Conservation (phyloP, 176 grass and related monocot species). For the Oryza australiensis region DNA sequence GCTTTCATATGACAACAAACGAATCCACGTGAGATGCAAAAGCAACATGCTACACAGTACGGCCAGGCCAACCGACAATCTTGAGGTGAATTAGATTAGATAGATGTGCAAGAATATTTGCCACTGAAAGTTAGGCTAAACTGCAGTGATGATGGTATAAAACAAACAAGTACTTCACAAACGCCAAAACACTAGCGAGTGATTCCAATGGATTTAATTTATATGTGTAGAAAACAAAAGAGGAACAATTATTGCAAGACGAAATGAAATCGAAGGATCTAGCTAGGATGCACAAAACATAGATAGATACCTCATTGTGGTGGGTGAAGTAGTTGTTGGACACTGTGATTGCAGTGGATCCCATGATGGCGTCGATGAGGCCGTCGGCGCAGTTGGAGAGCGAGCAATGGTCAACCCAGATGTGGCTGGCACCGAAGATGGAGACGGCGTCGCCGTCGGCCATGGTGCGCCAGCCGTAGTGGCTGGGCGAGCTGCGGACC, state of each 20-base stretch:
- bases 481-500: slow-evolving; percentile 78
- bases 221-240: slow-evolving; percentile 23
- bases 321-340: slow-evolving; percentile 87
- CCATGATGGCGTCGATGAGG: slow-evolving; percentile 83
- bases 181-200: slow-evolving; percentile 22
- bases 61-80: slow-evolving; percentile 44
- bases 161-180: slow-evolving; percentile 34
- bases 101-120: slow-evolving; percentile 30
- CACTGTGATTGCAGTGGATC: slow-evolving; percentile 85
- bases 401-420: slow-evolving; percentile 89
- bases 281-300: slow-evolving; percentile 14
- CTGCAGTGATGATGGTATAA: slow-evolving; percentile 12
- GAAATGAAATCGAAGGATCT: slow-evolving; percentile 19
- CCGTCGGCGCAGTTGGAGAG: slow-evolving; percentile 87
- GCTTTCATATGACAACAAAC: background rate
- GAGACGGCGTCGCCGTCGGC: slow-evolving; percentile 79
- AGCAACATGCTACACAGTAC: background rate
- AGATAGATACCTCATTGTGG: slow-evolving; percentile 71
- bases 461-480: slow-evolving; percentile 86
- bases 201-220: slow-evolving; percentile 32
- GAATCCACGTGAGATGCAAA: slow-evolving; percentile 12
- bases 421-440: slow-evolving; percentile 79
- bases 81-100: background rate
- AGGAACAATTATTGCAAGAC: slow-evolving; percentile 30
- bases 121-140: slow-evolving; percentile 15